phyloP scores from a whole-genome alignment of 2,329 filamentous ascomycete genomes.

The Trichothecium sympodiale region DNA sequence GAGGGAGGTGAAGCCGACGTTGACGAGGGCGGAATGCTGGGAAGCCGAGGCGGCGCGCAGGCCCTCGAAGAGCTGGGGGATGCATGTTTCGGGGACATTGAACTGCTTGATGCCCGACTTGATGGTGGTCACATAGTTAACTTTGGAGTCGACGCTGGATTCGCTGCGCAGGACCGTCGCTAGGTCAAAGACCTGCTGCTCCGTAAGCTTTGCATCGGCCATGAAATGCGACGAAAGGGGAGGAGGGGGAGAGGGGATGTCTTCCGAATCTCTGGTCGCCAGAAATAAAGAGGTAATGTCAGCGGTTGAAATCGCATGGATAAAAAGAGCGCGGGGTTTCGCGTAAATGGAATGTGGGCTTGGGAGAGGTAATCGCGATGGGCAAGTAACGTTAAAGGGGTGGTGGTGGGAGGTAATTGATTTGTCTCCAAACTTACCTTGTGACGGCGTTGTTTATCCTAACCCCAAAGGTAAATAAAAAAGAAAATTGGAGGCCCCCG shows the following conservation, averaged over 20 bases:
- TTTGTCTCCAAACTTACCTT: too few species aligned
- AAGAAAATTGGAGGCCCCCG: too few species aligned
- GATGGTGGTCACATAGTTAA: constrained; percentile 58
- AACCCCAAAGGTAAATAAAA: too few species aligned
- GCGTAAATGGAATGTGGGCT: not conserved
- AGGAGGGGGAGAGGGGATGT: not conserved
- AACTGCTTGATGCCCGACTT: constrained; percentile 90
- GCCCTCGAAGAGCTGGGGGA: constrained; percentile 70
- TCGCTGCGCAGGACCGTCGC: constrained; percentile 46
- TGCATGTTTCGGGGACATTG: constrained; percentile 67
- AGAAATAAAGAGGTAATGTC: not conserved
- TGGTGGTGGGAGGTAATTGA: too few species aligned
- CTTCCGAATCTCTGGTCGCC: constrained; percentile 1
- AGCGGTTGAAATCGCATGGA: not conserved
- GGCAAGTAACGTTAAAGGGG: too few species aligned
- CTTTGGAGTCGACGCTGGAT: constrained; percentile 57
- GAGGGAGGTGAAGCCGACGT: constrained; percentile 77
- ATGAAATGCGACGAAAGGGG: constrained; percentile 17
- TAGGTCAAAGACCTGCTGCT: constrained; percentile 46
- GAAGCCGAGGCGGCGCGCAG: constrained; percentile 65
- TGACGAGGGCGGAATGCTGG: constrained; percentile 66
- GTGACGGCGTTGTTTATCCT: too few species aligned
- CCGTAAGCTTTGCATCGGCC: constrained; percentile 44
- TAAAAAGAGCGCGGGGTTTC: not conserved
- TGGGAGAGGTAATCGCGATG: not conserved